Conservation (phyloP, 2,329 filamentous ascomycete genomes). For the Aspergillus alliaceus region DNA sequence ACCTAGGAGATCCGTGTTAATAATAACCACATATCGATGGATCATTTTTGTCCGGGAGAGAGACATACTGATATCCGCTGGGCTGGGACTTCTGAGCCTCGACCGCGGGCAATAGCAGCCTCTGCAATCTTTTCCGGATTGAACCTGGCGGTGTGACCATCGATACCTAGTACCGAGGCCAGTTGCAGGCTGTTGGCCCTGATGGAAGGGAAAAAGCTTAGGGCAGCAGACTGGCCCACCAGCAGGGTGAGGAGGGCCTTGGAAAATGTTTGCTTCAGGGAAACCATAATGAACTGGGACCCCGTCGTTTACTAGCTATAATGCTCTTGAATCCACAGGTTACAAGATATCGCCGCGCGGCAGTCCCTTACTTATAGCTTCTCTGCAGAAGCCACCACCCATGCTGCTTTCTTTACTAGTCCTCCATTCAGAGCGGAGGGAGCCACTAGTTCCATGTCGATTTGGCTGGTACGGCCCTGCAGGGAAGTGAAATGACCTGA, state of each 20-base stretch:
- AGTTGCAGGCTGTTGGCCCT: neutral
- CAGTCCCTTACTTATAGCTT: neutral
- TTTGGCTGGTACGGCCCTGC: neutral
- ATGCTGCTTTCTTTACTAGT: neutral
- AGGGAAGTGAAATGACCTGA: neutral
- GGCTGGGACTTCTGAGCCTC: neutral
- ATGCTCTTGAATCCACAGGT: neutral
- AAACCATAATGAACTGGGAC: neutral
- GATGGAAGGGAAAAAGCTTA: neutral
- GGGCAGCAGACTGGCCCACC: neutral
- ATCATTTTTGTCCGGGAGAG: neutral
- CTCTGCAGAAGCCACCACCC: neutral
- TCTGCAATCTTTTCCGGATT: neutral
- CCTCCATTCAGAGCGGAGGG: neutral
- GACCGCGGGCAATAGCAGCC: neutral
- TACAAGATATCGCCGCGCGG: neutral
- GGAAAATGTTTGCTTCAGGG: neutral
- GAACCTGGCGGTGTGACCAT: neutral
- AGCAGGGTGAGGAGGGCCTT: neutral
- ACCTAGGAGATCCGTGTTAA: constrained; percentile 20
- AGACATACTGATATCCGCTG: neutral
- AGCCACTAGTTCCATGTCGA: neutral
- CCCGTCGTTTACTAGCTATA: neutral
- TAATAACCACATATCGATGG: neutral
- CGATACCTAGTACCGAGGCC: neutral